Conservation (phyloP, 495 filamentous ascomycete species). For the Hypoxylon trugodes region DNA sequence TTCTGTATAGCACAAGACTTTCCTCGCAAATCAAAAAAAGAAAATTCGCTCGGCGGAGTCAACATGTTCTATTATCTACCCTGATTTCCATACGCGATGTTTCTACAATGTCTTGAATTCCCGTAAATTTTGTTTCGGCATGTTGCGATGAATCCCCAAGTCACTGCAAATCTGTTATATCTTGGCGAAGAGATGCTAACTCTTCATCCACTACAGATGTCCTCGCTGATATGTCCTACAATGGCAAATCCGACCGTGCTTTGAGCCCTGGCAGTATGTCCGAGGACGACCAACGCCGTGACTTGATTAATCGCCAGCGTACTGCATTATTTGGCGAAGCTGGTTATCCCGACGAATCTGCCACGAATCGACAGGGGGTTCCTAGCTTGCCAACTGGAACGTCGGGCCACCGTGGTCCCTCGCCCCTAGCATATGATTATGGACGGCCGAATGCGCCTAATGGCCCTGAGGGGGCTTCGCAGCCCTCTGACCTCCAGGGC, state of each 20-base stretch:
- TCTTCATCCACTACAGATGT: constrained; percentile 69
- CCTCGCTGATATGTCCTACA: constrained; percentile 79
- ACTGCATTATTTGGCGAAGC: constrained; percentile 87
- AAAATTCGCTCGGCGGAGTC: constrained; percentile 51
- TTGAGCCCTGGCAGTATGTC: constrained; percentile 88
- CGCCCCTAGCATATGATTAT: constrained; percentile 60
- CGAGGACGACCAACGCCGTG: constrained; percentile 95
- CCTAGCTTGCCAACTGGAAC: constrained; percentile 64
- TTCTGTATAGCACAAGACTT: constrained; percentile 63
- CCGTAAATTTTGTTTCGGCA: constrained; percentile 37
- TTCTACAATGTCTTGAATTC: constrained; percentile 41
- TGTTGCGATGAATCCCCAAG: constrained; percentile 42
- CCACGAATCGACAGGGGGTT: constrained; percentile 57
- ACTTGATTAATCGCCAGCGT: constrained; percentile 94
- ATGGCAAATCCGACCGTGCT: constrained; percentile 85
- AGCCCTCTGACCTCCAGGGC: constrained; percentile 63
- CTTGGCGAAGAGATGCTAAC: constrained; percentile 48
- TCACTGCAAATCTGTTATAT: constrained; percentile 19
- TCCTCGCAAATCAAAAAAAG: constrained; percentile 62
- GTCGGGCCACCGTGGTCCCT: constrained; percentile 63
- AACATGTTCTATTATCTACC: constrained; percentile 46
- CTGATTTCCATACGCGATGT: constrained; percentile 43
- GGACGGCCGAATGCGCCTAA: constrained; percentile 51
- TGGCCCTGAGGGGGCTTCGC: constrained; percentile 53
- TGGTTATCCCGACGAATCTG: constrained; percentile 69